These are phyloP conservation scores for Aurantiochytrium sp. DNA, from an alignment of 108 stramenopile species.

Conservation along the genomic window DNA sequence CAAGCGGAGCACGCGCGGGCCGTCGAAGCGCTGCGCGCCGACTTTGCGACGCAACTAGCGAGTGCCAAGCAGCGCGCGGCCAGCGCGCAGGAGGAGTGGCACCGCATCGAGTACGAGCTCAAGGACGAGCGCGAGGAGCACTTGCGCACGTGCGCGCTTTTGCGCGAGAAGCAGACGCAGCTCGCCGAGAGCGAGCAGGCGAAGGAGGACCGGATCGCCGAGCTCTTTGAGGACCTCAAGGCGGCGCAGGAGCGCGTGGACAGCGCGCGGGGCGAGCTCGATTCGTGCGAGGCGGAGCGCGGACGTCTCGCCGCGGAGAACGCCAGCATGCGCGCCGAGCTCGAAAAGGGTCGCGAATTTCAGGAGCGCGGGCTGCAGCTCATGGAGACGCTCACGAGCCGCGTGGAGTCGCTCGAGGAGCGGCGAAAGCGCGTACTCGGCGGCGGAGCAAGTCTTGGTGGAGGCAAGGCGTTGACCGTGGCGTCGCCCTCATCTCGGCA, in stretches of 20 bases:
- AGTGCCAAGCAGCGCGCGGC: neutral
- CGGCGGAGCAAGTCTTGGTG: too few species aligned
- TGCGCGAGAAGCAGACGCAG: conserved; percentile 8
- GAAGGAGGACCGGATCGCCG: neutral
- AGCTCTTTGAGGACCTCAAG: neutral
- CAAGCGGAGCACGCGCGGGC: neutral
- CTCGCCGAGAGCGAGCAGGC: neutral
- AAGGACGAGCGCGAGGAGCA: conserved; percentile 28
- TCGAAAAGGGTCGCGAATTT: neutral
- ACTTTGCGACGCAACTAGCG: neutral
- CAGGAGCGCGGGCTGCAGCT: neutral
- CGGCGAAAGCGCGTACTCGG: neutral
- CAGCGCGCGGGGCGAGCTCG: neutral
- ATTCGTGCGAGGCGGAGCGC: neutral
- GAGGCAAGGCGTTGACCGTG: too few species aligned
- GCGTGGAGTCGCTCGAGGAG: conserved; percentile 23
- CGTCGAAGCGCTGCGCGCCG: neutral
- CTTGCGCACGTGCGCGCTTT: neutral
- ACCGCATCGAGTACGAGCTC: conserved; percentile 19
- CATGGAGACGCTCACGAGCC: neutral
- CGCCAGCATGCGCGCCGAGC: neutral
- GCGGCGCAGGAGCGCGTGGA: neutral
- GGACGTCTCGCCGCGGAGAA: neutral
- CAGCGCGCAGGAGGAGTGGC: conserved; percentile 1
- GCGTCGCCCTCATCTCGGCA: neutral